Conservation (phyloP, 2,329 filamentous ascomycete genomes). For the Scorias spongiosa region DNA sequence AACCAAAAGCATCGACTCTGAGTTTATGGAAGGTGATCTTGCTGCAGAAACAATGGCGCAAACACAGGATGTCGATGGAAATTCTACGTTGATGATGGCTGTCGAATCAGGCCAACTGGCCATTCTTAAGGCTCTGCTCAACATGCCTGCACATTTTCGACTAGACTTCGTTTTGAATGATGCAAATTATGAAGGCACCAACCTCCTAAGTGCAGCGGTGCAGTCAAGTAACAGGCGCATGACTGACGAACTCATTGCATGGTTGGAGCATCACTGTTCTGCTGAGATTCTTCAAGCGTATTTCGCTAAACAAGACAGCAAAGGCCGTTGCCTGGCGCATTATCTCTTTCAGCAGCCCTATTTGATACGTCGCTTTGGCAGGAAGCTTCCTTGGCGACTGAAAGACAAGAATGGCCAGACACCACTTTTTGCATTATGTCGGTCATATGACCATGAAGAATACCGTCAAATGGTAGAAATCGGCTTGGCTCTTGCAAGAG, state of each 20-base stretch:
- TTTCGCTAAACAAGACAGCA: conserved; percentile 59
- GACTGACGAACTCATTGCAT: conserved; percentile 60
- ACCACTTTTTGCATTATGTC: conserved; percentile 86
- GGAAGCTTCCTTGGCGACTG: conserved; percentile 70
- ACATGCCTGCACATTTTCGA: conserved; percentile 61
- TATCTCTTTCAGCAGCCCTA: conserved; percentile 86
- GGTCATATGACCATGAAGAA: conserved; percentile 83
- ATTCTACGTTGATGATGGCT: conserved; percentile 56
- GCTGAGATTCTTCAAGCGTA: conserved; percentile 49
- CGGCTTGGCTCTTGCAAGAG: conserved; percentile 59
- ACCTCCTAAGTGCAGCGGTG: conserved; percentile 74
- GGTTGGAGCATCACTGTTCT: conserved; percentile 42
- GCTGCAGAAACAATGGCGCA: conserved; percentile 66
- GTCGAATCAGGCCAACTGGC: conserved; percentile 48
- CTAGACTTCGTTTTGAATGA: conserved; percentile 60
- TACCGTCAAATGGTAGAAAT: conserved; percentile 79
- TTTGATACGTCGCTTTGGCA: conserved; percentile 62
- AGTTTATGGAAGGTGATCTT: conserved; percentile 64
- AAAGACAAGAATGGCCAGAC: conserved; percentile 95
- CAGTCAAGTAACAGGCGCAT: conserved; percentile 65
- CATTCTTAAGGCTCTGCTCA: conserved; percentile 65
- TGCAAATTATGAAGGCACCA: conserved; percentile 78
- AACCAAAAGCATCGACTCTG: conserved; percentile 60
- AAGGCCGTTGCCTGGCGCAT: conserved; percentile 83
- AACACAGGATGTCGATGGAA: conserved; percentile 53